Base-by-base conservation (phyloP, 768 basidiomycete species). In the Hygrophoropsis aurantiaca region DNA sequence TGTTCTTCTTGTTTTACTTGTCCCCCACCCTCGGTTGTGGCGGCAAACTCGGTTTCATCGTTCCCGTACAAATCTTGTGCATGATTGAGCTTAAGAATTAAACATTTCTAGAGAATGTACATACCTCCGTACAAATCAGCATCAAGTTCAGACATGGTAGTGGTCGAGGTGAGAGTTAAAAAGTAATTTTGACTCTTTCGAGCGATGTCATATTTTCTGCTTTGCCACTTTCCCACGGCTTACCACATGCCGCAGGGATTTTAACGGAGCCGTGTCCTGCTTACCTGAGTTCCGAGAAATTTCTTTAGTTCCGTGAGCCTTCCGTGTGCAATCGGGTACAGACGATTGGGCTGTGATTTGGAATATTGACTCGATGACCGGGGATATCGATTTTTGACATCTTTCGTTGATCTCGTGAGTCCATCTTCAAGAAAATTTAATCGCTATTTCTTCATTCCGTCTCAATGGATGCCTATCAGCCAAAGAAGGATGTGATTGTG, bases 121-220 rank as follows among this genome's bases (percentile, higher is more conserved):
- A 47, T 62, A 89, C 91, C 91, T 59, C 90, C 89, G 60, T 94
- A 94, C 44, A 93, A 78, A 66, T 93, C 91, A 69, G 87, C 87
- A 66, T 92, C 88, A 66, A 89, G 84, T 72, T 89, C 87, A 53
- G 85, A 82, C 87, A 87, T 49, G 35, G 55, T 65, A 53, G 63
- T 71, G 63, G 64, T 68, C 50, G 64, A 66, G 63, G 71, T 66
- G 53, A 44, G 52, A 63, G 58, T 54, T 55, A 64, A 33, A 58
- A 55, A 66, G 63, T 65, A 56, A n/a, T n/a, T n/a, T n/a, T n/a
- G n/a, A n/a, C 36, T 7, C 8, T n/a, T 38, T n/a, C 36, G 36
- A 9, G 6, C 6, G 9, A 16, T 38, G 36, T 38, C 36, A 38
- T n/a, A n/a, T 38, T 16, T 38, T 21, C 16, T 38, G n/a, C n/a